A percentile compares a stretch with the other conserved stretches of the same genome.
phyloP scores from a whole-genome alignment of 371 early-diverging fungal species.

The Dichotomocladium elegans region DNA sequence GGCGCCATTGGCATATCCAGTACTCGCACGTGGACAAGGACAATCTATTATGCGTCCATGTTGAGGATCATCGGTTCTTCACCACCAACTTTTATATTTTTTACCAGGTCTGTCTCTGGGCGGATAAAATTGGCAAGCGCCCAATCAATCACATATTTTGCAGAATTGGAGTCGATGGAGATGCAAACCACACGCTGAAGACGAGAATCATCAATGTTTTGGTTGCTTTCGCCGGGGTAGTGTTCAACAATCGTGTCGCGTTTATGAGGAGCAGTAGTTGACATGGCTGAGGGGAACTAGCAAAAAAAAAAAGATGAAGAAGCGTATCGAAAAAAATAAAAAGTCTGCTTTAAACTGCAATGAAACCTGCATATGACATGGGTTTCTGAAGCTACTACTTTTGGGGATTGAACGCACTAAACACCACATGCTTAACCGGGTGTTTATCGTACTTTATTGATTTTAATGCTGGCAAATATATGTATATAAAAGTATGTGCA shows the following conservation, averaged over 20 bases:
- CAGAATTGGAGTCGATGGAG: slow-evolving; percentile 34
- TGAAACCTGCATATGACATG: too few relatives aligned
- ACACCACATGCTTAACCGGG: too few relatives aligned
- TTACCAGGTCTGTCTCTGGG: slow-evolving; percentile 36
- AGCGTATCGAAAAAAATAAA: background rate
- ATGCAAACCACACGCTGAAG: slow-evolving; percentile 32
- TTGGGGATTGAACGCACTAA: too few relatives aligned
- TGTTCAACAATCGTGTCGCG: slow-evolving; percentile 13
- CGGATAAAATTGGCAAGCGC: slow-evolving; percentile 42
- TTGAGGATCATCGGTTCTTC: background rate
- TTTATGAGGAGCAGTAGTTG: background rate
- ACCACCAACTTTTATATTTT: background rate
- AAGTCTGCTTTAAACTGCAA: too few relatives aligned
- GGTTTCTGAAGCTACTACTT: too few relatives aligned
- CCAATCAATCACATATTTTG: slow-evolving; percentile 43
- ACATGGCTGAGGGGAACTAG: background rate
- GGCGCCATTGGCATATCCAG: slow-evolving; percentile 38
- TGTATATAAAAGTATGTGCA: too few relatives aligned
- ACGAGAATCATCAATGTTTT: background rate
- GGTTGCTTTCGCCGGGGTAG: background rate
- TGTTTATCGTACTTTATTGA: too few relatives aligned
- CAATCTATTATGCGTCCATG: slow-evolving; percentile 10
- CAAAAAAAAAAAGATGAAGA: background rate
- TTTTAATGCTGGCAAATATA: too few relatives aligned
- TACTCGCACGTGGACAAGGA: slow-evolving; percentile 34